These are phyloP conservation scores for Lentinula aciculospora DNA, from an alignment of 768 basidiomycete species.

Conservation along the genomic window DNA sequence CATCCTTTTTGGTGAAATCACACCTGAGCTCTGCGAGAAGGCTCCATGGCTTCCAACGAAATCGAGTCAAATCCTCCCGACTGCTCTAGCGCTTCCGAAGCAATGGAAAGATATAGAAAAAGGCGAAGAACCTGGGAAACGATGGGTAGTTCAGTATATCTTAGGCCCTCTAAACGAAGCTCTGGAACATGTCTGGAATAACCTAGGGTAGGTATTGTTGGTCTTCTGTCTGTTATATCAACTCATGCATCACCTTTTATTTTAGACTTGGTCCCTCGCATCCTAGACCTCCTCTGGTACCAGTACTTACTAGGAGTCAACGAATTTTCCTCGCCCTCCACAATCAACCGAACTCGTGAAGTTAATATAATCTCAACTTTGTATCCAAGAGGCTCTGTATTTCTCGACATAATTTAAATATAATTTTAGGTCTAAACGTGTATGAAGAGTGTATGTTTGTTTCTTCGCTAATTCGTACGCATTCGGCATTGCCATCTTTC, in stretches of 20 bases:
- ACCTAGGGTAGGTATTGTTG: neutral
- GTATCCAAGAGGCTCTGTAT: neutral
- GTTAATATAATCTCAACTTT: neutral
- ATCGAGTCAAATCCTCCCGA: neutral
- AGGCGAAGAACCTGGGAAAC: neutral
- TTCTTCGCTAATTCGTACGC: no score
- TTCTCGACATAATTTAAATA: neutral
- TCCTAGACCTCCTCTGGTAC: neutral
- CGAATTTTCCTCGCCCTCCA: neutral
- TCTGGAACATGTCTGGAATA: neutral
- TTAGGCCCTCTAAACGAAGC: neutral
- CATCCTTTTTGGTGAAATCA: neutral
- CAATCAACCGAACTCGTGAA: neutral
- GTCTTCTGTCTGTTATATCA: neutral
- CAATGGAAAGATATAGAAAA: neutral
- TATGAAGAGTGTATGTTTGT: no score
- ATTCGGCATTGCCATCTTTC: no score
- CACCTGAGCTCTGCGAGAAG: neutral
- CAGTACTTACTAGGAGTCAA: neutral
- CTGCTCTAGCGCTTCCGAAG: neutral
- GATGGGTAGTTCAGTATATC: neutral
- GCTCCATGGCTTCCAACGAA: neutral
- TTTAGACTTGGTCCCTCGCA: neutral
- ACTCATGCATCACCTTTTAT: neutral
- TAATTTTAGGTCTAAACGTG: no score